Conservation (phyloP, 371 early-diverging fungal species). For the Cladochytrium tenue region DNA sequence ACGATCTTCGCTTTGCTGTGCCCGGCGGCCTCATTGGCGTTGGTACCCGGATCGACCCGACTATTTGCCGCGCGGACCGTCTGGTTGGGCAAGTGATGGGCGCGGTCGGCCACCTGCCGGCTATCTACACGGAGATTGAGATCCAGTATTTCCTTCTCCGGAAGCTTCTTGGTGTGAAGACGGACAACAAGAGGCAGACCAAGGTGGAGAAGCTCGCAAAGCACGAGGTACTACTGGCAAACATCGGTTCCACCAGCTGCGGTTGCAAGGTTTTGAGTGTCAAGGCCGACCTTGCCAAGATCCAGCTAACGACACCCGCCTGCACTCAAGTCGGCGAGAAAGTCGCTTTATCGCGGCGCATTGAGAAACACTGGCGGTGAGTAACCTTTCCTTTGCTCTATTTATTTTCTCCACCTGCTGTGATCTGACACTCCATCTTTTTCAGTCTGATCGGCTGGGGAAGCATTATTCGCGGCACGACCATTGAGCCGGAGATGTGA, state of each 20-base stretch:
- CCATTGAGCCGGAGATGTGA: slow-evolving; percentile 62
- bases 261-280: slow-evolving; percentile 95
- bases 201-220: slow-evolving; percentile 91
- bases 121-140: slow-evolving; percentile 94
- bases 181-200: slow-evolving; percentile 94
- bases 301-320: slow-evolving; percentile 90
- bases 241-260: slow-evolving; percentile 98
- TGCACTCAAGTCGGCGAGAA: slow-evolving; percentile 99
- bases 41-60: slow-evolving; percentile 98
- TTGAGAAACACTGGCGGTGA: slow-evolving; percentile 99
- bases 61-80: slow-evolving; percentile 97
- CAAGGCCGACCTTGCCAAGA: slow-evolving; percentile 91
- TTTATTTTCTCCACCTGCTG: slow-evolving; percentile 2
- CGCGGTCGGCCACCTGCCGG: slow-evolving; percentile 91
- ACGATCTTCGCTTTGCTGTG: slow-evolving; percentile 95
- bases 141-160: slow-evolving; percentile 97
- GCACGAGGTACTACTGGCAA: slow-evolving; percentile 96
- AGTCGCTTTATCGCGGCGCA: slow-evolving; percentile 96
- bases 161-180: slow-evolving; percentile 94
- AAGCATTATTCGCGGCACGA: slow-evolving; percentile 85
- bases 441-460: slow-evolving; percentile 96
- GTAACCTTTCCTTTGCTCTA: slow-evolving; percentile 21
- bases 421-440: neutral
- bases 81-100: slow-evolving; percentile 99
- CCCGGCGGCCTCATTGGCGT: slow-evolving; percentile 99